A percentile compares a stretch with the other conserved stretches of the same genome.
Conservation (phyloP, 768 basidiomycete species). For the Saitozyma sp. region DNA sequence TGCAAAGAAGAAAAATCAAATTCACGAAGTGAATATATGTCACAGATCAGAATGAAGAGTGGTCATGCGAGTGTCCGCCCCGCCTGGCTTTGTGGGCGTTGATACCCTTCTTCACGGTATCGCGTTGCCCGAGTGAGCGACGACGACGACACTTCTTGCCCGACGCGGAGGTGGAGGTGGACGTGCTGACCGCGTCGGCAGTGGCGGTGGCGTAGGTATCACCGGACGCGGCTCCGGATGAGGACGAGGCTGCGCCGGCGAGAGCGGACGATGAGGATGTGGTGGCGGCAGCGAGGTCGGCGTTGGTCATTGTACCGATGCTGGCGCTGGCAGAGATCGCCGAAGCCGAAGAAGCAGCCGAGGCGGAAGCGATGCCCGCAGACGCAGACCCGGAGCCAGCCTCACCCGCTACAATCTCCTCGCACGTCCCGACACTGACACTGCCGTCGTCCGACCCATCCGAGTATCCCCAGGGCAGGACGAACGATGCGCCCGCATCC, state of each 20-base stretch:
- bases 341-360: not conserved
- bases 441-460: slow-evolving; percentile 19
- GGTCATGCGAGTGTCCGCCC: no score
- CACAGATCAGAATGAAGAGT: no score
- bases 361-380: not conserved
- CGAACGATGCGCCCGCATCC: slow-evolving; percentile 12
- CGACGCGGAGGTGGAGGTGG: not conserved
- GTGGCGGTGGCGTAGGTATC: not conserved
- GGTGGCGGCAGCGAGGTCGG: no score
- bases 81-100: no score
- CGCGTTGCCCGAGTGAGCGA: no score
- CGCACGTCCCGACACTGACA: slow-evolving; percentile 8
- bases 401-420: slow-evolving; percentile 8
- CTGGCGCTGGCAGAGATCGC: not conserved
- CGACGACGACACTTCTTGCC: not conserved
- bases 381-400: not conserved
- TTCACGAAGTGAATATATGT: no score
- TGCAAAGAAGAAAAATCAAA: no score
- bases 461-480: slow-evolving; percentile 21
- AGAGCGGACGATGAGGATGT: not conserved
- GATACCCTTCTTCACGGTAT: no score
- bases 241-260: no score
- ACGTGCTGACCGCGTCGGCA: not conserved
- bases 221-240: no score
- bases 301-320: no score